These are phyloP conservation scores for Ustilago shanxiensis DNA, from an alignment of 1,284 basidiomycete species.

Conservation along the genomic window DNA sequence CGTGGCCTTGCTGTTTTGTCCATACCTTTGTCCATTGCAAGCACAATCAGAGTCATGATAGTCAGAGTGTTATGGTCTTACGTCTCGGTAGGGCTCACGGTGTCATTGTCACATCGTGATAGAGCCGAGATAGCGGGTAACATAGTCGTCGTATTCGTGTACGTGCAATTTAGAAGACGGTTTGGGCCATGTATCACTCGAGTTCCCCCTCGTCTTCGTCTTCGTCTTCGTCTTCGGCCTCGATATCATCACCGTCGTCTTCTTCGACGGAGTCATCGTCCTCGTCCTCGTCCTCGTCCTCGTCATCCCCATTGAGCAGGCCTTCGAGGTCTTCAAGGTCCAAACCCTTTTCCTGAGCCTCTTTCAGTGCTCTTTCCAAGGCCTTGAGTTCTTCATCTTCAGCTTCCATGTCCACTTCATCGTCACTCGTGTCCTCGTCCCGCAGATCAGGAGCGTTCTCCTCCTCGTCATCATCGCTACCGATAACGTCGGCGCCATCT, in stretches of 20 bases:
- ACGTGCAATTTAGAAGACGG: not conserved
- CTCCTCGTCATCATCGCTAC: constrained; percentile 34
- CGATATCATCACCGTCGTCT: constrained; percentile 18
- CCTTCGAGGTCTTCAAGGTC: constrained; percentile 42
- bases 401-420: constrained; percentile 45
- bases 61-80: too few species aligned
- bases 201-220: constrained; percentile 12
- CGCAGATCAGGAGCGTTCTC: constrained; percentile 23
- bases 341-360: constrained; percentile 48
- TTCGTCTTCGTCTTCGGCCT: constrained; percentile 28
- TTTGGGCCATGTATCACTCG: not conserved
- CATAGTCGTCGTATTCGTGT: not conserved
- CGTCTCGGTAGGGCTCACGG: too few species aligned
- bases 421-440: constrained; percentile 31
- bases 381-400: constrained; percentile 55
- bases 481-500: constrained; percentile 43
- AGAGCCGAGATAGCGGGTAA: not conserved
- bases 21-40: not conserved
- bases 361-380: constrained; percentile 50
- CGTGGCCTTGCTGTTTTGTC: not conserved
- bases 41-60: too few species aligned
- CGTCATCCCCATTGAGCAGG: constrained; percentile 43
- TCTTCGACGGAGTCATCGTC: constrained; percentile 19
- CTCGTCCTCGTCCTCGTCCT: constrained; percentile 23
- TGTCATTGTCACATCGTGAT: not conserved